Evolutionary conservation across 495 filamentous ascomycete genomes (phyloP).

Genomic region (Aspergillus incahuasiensis): DNA sequence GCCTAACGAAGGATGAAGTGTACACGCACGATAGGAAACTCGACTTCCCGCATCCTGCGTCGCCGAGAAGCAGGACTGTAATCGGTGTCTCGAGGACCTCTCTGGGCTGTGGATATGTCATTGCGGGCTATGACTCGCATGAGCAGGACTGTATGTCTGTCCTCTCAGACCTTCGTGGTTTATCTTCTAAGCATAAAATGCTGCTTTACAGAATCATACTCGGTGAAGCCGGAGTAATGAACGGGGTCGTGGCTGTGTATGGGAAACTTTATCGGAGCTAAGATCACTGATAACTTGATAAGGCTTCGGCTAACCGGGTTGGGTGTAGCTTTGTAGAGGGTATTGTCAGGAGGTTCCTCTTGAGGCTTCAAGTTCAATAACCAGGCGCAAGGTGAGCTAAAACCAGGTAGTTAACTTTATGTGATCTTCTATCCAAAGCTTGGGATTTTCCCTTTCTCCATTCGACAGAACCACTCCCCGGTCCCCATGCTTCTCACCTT

Average conservation of each 20-base stretch:
- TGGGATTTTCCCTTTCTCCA: too few relatives aligned
- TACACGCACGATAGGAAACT: conserved; percentile 79
- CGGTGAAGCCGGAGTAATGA: background rate
- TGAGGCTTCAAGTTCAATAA: too few relatives aligned
- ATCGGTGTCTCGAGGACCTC: conserved; percentile 39
- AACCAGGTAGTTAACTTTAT: too few relatives aligned
- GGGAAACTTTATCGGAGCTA: background rate
- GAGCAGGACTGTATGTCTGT: background rate
- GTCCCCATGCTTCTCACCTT: too few relatives aligned
- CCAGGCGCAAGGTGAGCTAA: too few relatives aligned
- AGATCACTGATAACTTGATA: background rate
- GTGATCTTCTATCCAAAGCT: too few relatives aligned
- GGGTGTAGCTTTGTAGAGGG: background rate
- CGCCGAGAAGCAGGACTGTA: conserved; percentile 74
- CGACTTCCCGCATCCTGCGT: conserved; percentile 76
- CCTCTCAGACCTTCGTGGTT: too few relatives aligned
- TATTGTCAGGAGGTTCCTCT: too few relatives aligned
- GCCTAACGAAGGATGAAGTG: background rate
- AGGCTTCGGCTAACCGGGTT: background rate
- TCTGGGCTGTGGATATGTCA: conserved; percentile 7
- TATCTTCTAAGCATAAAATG: too few relatives aligned
- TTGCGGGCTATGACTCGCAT: background rate
- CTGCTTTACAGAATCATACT: too few relatives aligned
- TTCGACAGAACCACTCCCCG: too few relatives aligned
- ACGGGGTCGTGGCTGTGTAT: background rate